A percentile compares a stretch with the other conserved stretches of the same genome.
Evolutionary conservation across 208 protist genomes (phyloP).

Genomic region (Trichomonas gallinae): DNA sequence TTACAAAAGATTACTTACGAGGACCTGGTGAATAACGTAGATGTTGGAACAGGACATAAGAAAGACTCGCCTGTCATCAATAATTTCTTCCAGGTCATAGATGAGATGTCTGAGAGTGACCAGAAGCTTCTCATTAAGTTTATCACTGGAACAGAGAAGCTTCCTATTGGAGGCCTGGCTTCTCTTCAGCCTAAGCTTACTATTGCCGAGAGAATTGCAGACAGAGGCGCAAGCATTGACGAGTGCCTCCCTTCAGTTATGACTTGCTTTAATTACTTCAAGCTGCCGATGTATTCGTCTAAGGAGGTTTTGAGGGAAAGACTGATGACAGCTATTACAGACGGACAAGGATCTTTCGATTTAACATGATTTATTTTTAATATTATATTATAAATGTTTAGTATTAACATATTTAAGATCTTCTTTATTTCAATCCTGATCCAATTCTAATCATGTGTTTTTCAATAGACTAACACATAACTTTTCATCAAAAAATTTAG

Average conservation of each 20-base stretch:
- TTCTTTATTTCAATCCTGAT: background rate
- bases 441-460: too few species aligned
- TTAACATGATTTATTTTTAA: background rate
- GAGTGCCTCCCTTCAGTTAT: background rate
- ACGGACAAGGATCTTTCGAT: background rate
- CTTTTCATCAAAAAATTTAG: too few species aligned
- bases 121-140: background rate
- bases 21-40: background rate
- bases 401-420: background rate
- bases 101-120: background rate
- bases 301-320: background rate
- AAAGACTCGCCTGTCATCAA: background rate
- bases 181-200: background rate
- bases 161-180: background rate
- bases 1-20: background rate
- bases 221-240: background rate
- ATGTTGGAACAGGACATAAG: background rate
- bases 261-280: conserved; percentile 13
- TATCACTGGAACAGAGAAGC: background rate
- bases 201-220: background rate
- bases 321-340: background rate
- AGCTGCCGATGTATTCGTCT: background rate
- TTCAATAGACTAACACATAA: too few species aligned
- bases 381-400: background rate
- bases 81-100: background rate